Conservation (phyloP, 805 yeast species). For the Kodamaea sagamina region DNA sequence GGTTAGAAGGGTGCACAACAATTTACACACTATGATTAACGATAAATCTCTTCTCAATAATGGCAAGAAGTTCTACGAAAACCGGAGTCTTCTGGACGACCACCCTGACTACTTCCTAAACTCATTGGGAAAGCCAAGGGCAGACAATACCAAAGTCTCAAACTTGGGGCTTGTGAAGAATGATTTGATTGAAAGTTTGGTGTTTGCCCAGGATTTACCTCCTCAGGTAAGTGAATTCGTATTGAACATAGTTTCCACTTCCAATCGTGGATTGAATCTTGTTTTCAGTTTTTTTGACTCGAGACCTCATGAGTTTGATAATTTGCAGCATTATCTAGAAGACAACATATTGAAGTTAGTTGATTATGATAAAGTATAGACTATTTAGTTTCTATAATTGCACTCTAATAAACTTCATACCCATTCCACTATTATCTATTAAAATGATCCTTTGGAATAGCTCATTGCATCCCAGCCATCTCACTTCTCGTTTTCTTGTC, state of each 20-base stretch:
- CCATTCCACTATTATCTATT: too few species aligned
- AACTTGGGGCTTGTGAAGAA: conserved; percentile 35
- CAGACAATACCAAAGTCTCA: conserved; percentile 38
- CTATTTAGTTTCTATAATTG: too few species aligned
- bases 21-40: conserved; percentile 15
- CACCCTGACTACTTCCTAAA: conserved; percentile 25
- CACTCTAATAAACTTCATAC: too few species aligned
- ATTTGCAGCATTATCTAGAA: conserved; percentile 20
- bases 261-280: conserved; percentile 34
- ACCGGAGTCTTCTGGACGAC: conserved; percentile 21
- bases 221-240: conserved; percentile 36
- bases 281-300: conserved; percentile 33
- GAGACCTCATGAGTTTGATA: conserved; percentile 23
- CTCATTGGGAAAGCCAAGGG: conserved; percentile 26
- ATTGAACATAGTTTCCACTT: conserved; percentile 30
- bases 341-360: conserved; percentile 23
- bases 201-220: conserved; percentile 41
- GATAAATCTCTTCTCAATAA: conserved; percentile 20
- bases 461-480: conserved; percentile 26
- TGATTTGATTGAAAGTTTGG: conserved; percentile 30
- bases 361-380: too few species aligned
- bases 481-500: conserved; percentile 50
- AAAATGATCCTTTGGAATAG: neutral
- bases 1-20: conserved; percentile 23
- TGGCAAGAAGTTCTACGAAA: conserved; percentile 25